phyloP scores from a whole-genome alignment of 2,329 filamentous ascomycete genomes.

The Zymoseptoria crescenta region DNA sequence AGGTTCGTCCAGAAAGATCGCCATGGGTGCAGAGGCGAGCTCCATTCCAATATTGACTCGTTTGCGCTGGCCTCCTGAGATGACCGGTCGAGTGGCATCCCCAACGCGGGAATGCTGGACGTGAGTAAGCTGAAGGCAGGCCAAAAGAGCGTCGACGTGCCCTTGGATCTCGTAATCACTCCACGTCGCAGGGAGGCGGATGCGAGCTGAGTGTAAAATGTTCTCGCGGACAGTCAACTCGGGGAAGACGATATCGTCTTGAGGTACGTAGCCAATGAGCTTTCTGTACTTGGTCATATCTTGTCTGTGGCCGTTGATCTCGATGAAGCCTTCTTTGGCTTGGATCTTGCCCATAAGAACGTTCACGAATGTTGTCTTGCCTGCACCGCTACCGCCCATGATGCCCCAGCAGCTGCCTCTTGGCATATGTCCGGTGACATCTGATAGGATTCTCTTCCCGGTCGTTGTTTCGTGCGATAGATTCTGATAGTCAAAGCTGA shows the following conservation, averaged over 20 bases:
- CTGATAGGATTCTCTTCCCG: constrained; percentile 40
- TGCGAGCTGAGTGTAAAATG: constrained; percentile 51
- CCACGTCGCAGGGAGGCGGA: constrained; percentile 48
- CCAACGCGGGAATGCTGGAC: constrained; percentile 48
- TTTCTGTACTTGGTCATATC: constrained; percentile 48
- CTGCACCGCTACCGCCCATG: constrained; percentile 54
- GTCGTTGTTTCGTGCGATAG: constrained; percentile 29
- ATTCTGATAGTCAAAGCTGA: constrained; percentile 47
- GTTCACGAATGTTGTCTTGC: constrained; percentile 54
- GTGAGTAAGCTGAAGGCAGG: constrained; percentile 46
- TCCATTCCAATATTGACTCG: constrained; percentile 53
- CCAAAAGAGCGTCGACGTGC: constrained; percentile 51
- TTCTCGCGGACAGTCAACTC: constrained; percentile 56
- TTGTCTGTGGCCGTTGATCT: constrained; percentile 43
- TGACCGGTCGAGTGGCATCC: constrained; percentile 43
- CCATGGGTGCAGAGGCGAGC: constrained; percentile 50
- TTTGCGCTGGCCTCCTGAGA: constrained; percentile 52
- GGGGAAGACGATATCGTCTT: constrained; percentile 53
- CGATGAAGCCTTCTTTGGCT: constrained; percentile 44
- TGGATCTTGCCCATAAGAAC: constrained; percentile 53
- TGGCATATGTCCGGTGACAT: constrained; percentile 49
- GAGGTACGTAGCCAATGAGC: constrained; percentile 54
- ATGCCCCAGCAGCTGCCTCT: constrained; percentile 49
- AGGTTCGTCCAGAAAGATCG: constrained; percentile 29
- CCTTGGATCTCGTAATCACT: constrained; percentile 41